Evolutionary conservation across 129 eudicot genomes (phyloP).

Genomic region (Apium graveolens): DNA sequence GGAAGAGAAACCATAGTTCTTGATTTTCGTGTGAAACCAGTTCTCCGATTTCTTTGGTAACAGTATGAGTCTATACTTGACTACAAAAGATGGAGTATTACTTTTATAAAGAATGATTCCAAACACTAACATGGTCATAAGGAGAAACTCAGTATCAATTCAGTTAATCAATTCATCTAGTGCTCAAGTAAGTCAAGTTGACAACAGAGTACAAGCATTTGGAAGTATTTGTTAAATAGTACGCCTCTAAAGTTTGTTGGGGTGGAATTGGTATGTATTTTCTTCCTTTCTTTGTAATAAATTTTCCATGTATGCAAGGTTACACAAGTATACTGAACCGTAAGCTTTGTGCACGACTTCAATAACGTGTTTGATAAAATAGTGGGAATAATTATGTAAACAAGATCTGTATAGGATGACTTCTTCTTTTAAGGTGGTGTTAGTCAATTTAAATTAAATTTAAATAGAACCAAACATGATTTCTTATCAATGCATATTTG

Average conservation of each 20-base stretch:
- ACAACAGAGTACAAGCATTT: constrained; percentile 22
- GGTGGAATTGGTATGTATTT: constrained; percentile 36
- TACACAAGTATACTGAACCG: not conserved
- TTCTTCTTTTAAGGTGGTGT: too few relatives aligned
- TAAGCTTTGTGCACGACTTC: constrained; percentile 25
- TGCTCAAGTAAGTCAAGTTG: too few relatives aligned
- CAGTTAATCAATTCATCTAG: constrained; percentile 9
- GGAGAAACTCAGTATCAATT: constrained; percentile 19
- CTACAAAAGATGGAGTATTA: constrained; percentile 33
- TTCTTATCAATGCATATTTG: too few relatives aligned
- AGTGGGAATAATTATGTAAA: too few relatives aligned
- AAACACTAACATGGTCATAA: constrained; percentile 26
- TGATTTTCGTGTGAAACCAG: too few relatives aligned
- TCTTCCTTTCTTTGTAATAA: too few relatives aligned
- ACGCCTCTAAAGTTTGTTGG: constrained; percentile 37
- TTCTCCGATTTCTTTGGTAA: constrained; percentile 12
- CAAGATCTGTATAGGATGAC: too few relatives aligned
- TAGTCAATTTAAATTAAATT: too few relatives aligned
- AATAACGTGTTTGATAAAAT: constrained; percentile 16
- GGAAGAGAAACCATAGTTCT: too few relatives aligned
- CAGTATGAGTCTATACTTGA: constrained; percentile 37
- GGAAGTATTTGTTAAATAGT: constrained; percentile 27
- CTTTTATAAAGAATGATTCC: constrained; percentile 25
- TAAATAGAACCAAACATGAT: too few relatives aligned
- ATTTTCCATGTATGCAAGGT: not conserved